Conservation (phyloP, 257 asterid genomes). For the Solanum lignicaule region DNA sequence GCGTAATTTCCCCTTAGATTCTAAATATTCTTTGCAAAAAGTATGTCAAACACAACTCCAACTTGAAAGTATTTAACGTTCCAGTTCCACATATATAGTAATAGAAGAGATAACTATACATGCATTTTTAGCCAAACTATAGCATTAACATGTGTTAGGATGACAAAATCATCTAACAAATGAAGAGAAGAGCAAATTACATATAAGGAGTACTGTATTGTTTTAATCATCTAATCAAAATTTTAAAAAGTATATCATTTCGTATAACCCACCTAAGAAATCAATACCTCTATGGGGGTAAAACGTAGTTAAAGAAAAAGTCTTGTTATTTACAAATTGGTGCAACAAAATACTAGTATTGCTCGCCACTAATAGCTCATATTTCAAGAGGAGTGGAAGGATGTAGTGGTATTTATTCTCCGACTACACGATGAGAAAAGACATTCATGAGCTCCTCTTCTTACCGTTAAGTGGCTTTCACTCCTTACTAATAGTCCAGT, state of each 20-base stretch:
- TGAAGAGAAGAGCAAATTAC: neutral
- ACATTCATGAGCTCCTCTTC: neutral
- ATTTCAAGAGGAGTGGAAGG: neutral
- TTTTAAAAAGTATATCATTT: no score
- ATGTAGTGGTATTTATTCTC: neutral
- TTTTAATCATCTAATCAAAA: neutral
- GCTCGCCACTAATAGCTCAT: neutral
- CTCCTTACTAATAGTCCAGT: neutral
- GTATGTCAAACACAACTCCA: neutral
- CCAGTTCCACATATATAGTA: neutral
- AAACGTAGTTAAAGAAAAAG: neutral
- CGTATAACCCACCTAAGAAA: neutral
- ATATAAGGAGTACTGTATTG: neutral
- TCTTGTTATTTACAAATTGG: neutral
- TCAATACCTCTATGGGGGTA: neutral
- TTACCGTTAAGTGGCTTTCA: neutral
- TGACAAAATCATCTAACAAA: neutral
- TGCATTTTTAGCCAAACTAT: neutral
- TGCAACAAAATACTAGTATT: neutral
- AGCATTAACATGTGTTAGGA: neutral
- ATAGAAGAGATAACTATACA: neutral
- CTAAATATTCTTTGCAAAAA: neutral
- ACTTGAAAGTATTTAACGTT: neutral
- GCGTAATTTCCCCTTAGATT: neutral
- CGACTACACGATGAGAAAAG: neutral